Evolutionary conservation across 2,329 filamentous ascomycete species (phyloP).

Genomic region (Aureobasidium namibiae): DNA sequence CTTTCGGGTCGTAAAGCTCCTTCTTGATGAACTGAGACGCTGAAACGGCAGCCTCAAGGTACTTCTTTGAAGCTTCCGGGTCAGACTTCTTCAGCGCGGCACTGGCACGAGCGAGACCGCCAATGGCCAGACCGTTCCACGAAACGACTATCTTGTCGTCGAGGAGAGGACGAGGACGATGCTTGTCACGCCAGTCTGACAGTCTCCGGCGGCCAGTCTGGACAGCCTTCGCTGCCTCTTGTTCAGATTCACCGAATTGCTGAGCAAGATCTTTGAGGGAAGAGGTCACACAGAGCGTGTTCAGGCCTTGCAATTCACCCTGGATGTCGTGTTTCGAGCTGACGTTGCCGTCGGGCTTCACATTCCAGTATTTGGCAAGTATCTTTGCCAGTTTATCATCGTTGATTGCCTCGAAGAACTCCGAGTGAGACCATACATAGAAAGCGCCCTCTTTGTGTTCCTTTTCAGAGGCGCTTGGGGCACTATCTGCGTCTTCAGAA

Average conservation of each 20-base stretch:
- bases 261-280: constrained; percentile 61
- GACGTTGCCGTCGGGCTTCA: constrained; percentile 79
- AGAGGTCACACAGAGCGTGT: constrained; percentile 67
- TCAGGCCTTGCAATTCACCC: constrained; percentile 91
- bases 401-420: constrained; percentile 66
- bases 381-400: constrained; percentile 61
- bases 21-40: constrained; percentile 65
- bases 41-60: constrained; percentile 56
- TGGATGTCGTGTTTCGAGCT: constrained; percentile 74
- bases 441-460: constrained; percentile 88
- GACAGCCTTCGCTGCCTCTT: constrained; percentile 61
- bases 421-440: constrained; percentile 86
- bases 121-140: constrained; percentile 85
- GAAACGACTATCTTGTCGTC: constrained; percentile 84
- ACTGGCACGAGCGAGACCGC: constrained; percentile 68
- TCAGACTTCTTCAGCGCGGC: constrained; percentile 57
- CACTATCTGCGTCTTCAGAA: constrained; percentile 84
- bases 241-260: constrained; percentile 63
- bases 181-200: constrained; percentile 60
- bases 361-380: constrained; percentile 75
- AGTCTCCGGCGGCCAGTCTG: constrained; percentile 60
- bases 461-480: constrained; percentile 61
- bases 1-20: constrained; percentile 60
- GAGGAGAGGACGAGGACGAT: constrained; percentile 66
- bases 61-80: constrained; percentile 37